Base-by-base conservation (phyloP, 352 stramenopile species). In the Phytophthora podocarpi region DNA sequence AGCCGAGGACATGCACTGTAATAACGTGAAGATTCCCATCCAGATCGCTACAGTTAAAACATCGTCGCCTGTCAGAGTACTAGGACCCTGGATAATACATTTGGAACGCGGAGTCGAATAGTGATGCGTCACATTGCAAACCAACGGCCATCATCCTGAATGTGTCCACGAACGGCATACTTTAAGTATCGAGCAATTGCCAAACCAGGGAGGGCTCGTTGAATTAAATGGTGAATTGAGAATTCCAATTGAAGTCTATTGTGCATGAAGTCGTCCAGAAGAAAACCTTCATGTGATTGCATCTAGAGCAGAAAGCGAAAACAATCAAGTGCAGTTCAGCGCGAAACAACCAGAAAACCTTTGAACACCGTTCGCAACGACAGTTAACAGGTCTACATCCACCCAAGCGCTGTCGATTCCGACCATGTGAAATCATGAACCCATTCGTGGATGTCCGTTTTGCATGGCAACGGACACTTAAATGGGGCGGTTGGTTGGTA, bases 131-230 rank as follows among this genome's bases (percentile, higher is more conserved):
- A n/a, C n/a, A n/a, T n/a, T n/a, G n/a, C n/a, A n/a, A n/a, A n/a
- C n/a, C n/a, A n/a, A n/a, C n/a, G 48, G 0, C 76, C 80, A 40
- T 76, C 87, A 51, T 90, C 81, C 53, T 86, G 78, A 87, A 87
- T 70, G 86, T 87, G 63, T 87, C 74, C 49, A 85, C 57, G 15
- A 77, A 78, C 5, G 60, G 27, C 43, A 86, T n/a, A n/a, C n/a
- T n/a, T n/a, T n/a, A n/a, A n/a, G n/a, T 60, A 49, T 85, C 71
- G 13, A 89, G 45, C 21, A 84, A 63, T 55, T 84, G 41, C 79
- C 80, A 89, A 24, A 89, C 43, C 13, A 89, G 59, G 20, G 72
- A 85, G 9, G 64, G 39, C 28, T 57, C n/a, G 30, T 85, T 73
- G 35, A 75, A 79, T 61, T 87, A 89, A n/a, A 87, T 82, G 32